Conservation (phyloP, 495 filamentous ascomycete genomes). For the Podospora pseudocomata region DNA sequence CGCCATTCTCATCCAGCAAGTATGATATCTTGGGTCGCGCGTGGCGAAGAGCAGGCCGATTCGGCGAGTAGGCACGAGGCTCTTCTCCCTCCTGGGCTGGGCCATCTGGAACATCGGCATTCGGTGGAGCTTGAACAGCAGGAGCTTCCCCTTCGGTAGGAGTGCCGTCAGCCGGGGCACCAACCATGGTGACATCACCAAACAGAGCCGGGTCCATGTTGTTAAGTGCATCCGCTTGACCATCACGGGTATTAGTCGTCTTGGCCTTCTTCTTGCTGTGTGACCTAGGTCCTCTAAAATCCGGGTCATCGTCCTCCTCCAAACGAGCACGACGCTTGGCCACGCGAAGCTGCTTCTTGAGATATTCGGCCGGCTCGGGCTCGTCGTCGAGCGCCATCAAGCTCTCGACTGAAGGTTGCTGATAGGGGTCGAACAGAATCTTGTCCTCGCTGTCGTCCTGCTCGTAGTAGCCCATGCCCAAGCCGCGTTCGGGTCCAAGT, state of each 20-base stretch:
- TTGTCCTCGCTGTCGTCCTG: slow-evolving; percentile 50
- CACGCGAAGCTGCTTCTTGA: slow-evolving; percentile 45
- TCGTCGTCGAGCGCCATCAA: slow-evolving; percentile 35
- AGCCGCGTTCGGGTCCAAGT: slow-evolving; percentile 44
- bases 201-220: slow-evolving; percentile 42
- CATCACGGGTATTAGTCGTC: slow-evolving; percentile 17
- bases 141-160: neutral
- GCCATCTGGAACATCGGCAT: neutral
- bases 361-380: slow-evolving; percentile 43
- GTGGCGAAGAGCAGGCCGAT: slow-evolving; percentile 41
- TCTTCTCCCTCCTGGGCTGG: slow-evolving; percentile 15
- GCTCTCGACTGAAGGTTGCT: slow-evolving; percentile 40
- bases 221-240: slow-evolving; percentile 31
- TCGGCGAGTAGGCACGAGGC: slow-evolving; percentile 28
- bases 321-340: slow-evolving; percentile 45
- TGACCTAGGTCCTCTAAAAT: slow-evolving; percentile 37
- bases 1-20: slow-evolving; percentile 34
- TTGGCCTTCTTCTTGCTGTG: slow-evolving; percentile 40
- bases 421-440: slow-evolving; percentile 50
- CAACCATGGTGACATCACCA: slow-evolving; percentile 20
- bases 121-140: neutral
- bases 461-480: slow-evolving; percentile 54
- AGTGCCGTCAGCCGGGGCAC: slow-evolving; percentile 17
- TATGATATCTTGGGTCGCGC: slow-evolving; percentile 45
- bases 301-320: slow-evolving; percentile 46